Evolutionary conservation across 345 rosid species (phyloP).

Genomic region (Cardamine occulta): DNA sequence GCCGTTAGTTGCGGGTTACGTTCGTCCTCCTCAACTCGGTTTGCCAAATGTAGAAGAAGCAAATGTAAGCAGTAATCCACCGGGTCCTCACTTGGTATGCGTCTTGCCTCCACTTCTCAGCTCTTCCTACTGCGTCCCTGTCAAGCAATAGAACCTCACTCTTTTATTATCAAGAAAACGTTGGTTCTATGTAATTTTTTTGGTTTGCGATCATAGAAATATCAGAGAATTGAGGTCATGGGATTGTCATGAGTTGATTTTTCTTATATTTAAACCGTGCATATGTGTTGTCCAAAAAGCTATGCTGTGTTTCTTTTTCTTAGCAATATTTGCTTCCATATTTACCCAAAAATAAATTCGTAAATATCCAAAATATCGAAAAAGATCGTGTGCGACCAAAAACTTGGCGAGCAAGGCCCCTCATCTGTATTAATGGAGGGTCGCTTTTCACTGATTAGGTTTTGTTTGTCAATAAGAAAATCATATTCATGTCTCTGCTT

Average conservation of each 20-base stretch:
- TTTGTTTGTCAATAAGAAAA: background rate
- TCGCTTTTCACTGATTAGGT: background rate
- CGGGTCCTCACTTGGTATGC: conserved; percentile 88
- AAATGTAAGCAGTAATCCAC: conserved; percentile 81
- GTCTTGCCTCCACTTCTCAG: conserved; percentile 88
- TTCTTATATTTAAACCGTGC: too few relatives aligned
- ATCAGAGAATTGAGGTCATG: too few relatives aligned
- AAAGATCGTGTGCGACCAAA: background rate
- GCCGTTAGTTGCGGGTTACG: conserved; percentile 87
- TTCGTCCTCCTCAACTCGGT: conserved; percentile 79
- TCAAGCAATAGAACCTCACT: conserved; percentile 14
- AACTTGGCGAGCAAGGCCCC: background rate
- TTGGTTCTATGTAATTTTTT: too few relatives aligned
- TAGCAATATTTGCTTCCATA: background rate
- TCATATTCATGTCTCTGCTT: too few relatives aligned
- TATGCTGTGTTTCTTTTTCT: background rate
- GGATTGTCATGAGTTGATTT: too few relatives aligned
- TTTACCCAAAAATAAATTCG: background rate
- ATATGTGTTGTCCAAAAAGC: background rate
- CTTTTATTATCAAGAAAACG: too few relatives aligned
- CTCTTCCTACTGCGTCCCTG: conserved; percentile 82
- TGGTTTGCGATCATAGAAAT: too few relatives aligned
- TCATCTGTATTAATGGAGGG: background rate
- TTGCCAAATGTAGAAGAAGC: conserved; percentile 69
- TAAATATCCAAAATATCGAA: background rate